phyloP scores from a whole-genome alignment of 2,329 filamentous ascomycete species.

The Ophiostoma sp. region DNA sequence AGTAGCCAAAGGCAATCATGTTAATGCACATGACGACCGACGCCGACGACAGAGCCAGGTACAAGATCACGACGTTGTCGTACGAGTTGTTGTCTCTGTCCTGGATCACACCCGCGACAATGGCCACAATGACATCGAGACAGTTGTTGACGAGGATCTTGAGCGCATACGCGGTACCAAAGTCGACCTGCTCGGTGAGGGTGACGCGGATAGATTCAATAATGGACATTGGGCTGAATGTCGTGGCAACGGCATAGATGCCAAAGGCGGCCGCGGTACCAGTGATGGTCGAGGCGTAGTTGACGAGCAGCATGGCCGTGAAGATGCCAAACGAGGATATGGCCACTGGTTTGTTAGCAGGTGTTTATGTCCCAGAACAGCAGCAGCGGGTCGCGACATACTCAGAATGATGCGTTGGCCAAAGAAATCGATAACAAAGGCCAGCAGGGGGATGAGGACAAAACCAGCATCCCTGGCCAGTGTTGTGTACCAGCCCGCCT shows the following conservation, averaged over 20 bases:
- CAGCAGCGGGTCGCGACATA: constrained; percentile 17
- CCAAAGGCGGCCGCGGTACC: constrained; percentile 57
- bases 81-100: constrained; percentile 54
- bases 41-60: constrained; percentile 47
- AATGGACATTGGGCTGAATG: constrained; percentile 52
- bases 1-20: constrained; percentile 33
- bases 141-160: constrained; percentile 60
- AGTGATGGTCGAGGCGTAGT: constrained; percentile 43
- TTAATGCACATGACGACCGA: constrained; percentile 41
- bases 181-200: constrained; percentile 44
- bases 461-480: constrained; percentile 52
- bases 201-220: constrained; percentile 57
- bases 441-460: constrained; percentile 52
- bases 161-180: constrained; percentile 54
- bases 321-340: constrained; percentile 43
- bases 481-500: constrained; percentile 56
- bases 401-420: neutral
- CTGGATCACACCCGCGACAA: constrained; percentile 54
- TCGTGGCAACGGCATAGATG: constrained; percentile 52
- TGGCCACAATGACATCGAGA: constrained; percentile 56
- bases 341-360: constrained; percentile 39
- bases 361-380: constrained; percentile 25
- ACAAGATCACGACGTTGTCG: constrained; percentile 49
- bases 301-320: constrained; percentile 49
- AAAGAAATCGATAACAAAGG: constrained; percentile 36